Base-by-base conservation (phyloP, 306 rosid species). In the Citrullus colocynthis region DNA sequence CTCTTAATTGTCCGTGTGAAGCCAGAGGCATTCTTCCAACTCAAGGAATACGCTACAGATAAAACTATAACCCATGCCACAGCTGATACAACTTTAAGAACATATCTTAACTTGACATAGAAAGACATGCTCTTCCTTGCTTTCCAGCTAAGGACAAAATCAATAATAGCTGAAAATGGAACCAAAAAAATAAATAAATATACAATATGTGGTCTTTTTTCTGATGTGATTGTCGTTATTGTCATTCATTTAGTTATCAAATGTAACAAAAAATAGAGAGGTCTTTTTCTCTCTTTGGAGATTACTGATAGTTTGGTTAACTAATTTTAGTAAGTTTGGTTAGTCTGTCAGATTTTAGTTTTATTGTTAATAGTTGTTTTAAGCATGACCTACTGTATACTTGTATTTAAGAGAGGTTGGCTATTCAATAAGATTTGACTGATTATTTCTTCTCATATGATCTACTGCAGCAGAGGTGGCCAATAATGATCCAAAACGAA, bases 41-140 rank as follows among this genome's bases (percentile, higher is more conserved):
- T 93, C 49, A 37, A 92, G 12, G 97, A 97, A 65, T 95, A 95
- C 48, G 98, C 86, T 87, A 95, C 87, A 1, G 98, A 97, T 78
- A 95, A 89, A 79, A 95, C 45, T 84, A 95, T 84, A 56, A 95
- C 98, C 98, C 98, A 95, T 39, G 84, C 88, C 74, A 92, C 95
- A 74, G 93, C 91, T 32, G 90, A 79, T 78, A 89, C 58, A 67
- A 82, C 91, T 84, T 95, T 95, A 21, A 85, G 81, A 77, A 92
- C 63, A 79, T 95, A 95, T 81, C 98, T 87, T 75, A 95, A 88
- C 97, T 84, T 86, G 87, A 88, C 93, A 87, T 81, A 82, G 74
- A 44, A 41, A 10, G 98, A 86, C 97, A 95, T 92, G 87, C 88
- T 85, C 76, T 75, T 86, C 90, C 97, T 84, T 65, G 98, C 96